A percentile compares a stretch with the other conserved stretches of the same genome.
Evolutionary conservation across 441 rosid species (phyloP).

Genomic region (Populus hybrid): DNA sequence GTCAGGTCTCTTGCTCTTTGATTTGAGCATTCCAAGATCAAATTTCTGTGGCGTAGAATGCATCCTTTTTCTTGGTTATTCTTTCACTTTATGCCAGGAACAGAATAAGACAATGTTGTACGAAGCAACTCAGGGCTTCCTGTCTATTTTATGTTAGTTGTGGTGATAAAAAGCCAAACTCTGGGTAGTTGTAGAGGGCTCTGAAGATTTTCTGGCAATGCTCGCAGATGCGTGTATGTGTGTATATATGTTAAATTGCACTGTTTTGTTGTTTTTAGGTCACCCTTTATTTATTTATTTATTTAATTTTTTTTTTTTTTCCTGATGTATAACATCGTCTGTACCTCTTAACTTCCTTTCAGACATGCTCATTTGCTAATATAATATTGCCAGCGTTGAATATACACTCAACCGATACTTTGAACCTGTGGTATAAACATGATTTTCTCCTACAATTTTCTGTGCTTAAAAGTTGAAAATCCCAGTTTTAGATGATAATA

Average conservation of each 20-base stretch:
- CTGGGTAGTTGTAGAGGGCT: background rate
- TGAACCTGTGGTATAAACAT: background rate
- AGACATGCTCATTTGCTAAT: background rate
- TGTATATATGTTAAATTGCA: constrained; percentile 3
- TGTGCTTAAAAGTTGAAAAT: background rate
- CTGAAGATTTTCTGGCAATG: background rate
- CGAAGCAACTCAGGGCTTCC: constrained; percentile 3
- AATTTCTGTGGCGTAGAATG: background rate
- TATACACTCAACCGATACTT: background rate
- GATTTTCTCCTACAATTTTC: background rate
- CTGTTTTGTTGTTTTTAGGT: background rate
- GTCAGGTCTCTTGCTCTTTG: constrained; percentile 61
- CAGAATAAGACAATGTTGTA: constrained; percentile 12
- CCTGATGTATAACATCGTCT: no score
- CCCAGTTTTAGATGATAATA: background rate
- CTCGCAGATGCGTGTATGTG: background rate
- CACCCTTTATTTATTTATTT: background rate
- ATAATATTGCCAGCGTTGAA: background rate
- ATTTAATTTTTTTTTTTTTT: no score
- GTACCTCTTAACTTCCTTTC: no score
- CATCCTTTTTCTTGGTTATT: background rate
- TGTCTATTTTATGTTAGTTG: constrained; percentile 4
- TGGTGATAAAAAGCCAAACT: background rate
- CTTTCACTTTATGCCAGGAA: constrained; percentile 15
- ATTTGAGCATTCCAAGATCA: constrained; percentile 15